Base-by-base conservation (phyloP, 2,329 filamentous ascomycete genomes). In the Ascochyta lentis region DNA sequence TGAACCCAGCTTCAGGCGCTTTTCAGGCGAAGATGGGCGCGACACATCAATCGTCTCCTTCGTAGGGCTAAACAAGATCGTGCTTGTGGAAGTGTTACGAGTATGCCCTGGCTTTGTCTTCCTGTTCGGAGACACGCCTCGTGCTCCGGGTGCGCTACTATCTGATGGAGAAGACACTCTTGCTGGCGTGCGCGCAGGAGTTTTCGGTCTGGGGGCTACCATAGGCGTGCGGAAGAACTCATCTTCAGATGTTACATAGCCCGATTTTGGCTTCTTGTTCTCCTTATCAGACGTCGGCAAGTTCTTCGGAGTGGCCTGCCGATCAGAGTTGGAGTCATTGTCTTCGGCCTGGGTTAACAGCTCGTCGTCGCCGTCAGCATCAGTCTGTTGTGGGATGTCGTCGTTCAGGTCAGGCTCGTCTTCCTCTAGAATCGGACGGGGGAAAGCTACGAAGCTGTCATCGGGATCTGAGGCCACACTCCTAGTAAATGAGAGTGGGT, bases 291-390 rank as follows among this genome's bases (percentile, higher is more conserved):
- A 49, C 3, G 34, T 45, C 1, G 69, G 67, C 23, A 51, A 48
- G 8, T 58, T 43, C 24, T 50, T 60, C 6, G 61, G 57, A n/a
- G 58, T 67, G 3, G 59, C 56, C 31, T 64, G 59, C 40, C 54
- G 60, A 42, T 67, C 65, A 3, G 74, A 73, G 7, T 70, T 73
- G 6, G 60, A 66, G 24, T 65, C 63, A n/a, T 76, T 77, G n/a
- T 82, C 79, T 27, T 82, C 80, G 29, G 87, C 86, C 53, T 93
- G 89, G 3, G 90, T 93, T 12, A 90, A 84, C n/a, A 93, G 80
- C 73, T 97, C 93, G 66, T 96, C 93, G 67, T 97, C 93, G 0
- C 92, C 91, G 70, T 96, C 92, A 6, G 88, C 91, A 67, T 95
- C 91, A 0, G 90, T 92, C 54, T 92, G 87, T 67, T 78, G 82